Evolutionary conservation across 2,329 filamentous ascomycete species (phyloP), one percentile per base, ranked within the genome.

Genomic region (Aspergillus transmontanensis): DNA sequence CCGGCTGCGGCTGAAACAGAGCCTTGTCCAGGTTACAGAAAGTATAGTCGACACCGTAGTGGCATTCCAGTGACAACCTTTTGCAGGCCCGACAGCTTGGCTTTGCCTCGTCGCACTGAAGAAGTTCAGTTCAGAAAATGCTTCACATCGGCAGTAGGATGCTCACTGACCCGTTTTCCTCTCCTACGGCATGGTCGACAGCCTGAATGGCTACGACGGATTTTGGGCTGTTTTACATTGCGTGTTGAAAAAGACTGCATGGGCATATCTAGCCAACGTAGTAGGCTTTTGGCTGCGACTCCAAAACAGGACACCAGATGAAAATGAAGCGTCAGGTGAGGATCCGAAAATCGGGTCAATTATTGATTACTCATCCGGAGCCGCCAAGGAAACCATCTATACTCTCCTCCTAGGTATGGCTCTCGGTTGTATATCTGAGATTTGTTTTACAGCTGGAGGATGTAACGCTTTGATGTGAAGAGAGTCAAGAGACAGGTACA

Each of bases 41-140:
- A 34, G 26, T 60, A 36, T 41, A 68, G 19, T 65, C 41, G 12
- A 65, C 12, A 3, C 60, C 62, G 45, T 68, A 68, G 16, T 36
- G 65, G 30, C 66, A 68, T 7, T 68, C 62, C 28, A 68, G 36
- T 10, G 55, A 54, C 16, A 68, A 39, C 39, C 66, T 54, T 12
- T 30, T 30, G 41, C 66, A 68, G 23, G 66, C 62, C 19, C 45
- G 45, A 34, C 66, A 68, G 36, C 10, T 5, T 9, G 66, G 64
- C 21, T 61, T 68, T 21, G 57, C 26, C 36, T 68, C 66, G 57
- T 68, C 66, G 55, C 66, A 68, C 66, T 68, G 39, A 4, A 19
- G 1, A 7, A n/a, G 43, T 45, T 60, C 10, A 53, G n/a, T 26
- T 36, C 12, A 36, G 34, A 36, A 21, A 45, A 45, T 23, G 19